phyloP scores from a whole-genome alignment of 164 flowering plant genomes.

The Aristolochia contorta region DNA sequence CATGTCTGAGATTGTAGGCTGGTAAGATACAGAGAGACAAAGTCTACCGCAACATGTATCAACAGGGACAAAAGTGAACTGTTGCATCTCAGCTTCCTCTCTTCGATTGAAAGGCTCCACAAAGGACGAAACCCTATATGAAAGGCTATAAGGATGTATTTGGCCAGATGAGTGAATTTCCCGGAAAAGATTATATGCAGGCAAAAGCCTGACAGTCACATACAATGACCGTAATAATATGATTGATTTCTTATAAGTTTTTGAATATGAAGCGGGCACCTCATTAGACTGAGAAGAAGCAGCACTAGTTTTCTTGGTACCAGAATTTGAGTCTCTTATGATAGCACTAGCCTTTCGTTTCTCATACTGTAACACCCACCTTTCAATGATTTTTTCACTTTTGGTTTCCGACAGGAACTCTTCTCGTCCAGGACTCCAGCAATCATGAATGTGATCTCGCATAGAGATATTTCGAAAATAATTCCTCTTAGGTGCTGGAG shows the following conservation, averaged over 20 bases:
- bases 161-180: conserved; percentile 65
- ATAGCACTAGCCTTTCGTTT: conserved; percentile 25
- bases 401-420: conserved; percentile 26
- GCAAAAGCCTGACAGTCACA: conserved; percentile 68
- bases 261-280: not conserved
- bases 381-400: conserved; percentile 71
- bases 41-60: conserved; percentile 78
- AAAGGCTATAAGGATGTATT: conserved; percentile 37
- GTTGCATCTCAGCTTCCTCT: conserved; percentile 78
- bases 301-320: conserved; percentile 37
- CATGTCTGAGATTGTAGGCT: conserved; percentile 39
- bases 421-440: conserved; percentile 42
- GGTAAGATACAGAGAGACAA: conserved; percentile 63
- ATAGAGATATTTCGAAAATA: conserved; percentile 26
- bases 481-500: conserved; percentile 24
- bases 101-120: conserved; percentile 65
- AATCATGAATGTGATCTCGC: conserved; percentile 26
- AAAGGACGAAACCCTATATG: conserved; percentile 56
- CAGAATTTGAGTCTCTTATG: conserved; percentile 20
- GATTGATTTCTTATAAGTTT: conserved; percentile 52
- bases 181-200: conserved; percentile 71
- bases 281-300: conserved; percentile 26
- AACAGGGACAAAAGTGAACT: conserved; percentile 60
- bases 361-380: conserved; percentile 90
- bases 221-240: conserved; percentile 75